phyloP scores from a whole-genome alignment of 768 basidiomycete species.

The Tulasnella sp. region DNA sequence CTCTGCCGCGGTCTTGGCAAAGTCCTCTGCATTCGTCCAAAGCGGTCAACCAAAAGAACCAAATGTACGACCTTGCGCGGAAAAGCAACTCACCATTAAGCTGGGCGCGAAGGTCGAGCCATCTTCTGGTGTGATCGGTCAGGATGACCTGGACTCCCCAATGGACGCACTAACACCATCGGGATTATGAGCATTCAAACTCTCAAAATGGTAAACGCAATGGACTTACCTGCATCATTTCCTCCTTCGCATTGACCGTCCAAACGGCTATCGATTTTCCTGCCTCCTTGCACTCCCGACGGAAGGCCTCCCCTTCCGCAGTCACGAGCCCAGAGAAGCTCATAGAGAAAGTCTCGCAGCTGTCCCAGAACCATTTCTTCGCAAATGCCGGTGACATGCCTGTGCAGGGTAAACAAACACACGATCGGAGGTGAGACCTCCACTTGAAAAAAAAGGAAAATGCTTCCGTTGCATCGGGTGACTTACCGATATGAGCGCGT shows the following conservation, averaged over 20 bases:
- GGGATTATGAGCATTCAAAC: background rate
- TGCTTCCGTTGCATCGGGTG: background rate
- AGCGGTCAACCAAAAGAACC: background rate
- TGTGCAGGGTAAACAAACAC: background rate
- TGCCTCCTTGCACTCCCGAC: constrained; percentile 63
- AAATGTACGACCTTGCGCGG: background rate
- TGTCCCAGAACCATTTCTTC: constrained; percentile 80
- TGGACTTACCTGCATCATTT: constrained; percentile 78
- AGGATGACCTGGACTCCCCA: constrained; percentile 75
- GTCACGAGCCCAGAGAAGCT: constrained; percentile 63
- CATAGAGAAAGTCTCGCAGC: constrained; percentile 82
- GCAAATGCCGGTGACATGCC: constrained; percentile 54
- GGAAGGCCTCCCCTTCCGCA: constrained; percentile 62
- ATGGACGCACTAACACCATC: constrained; percentile 45
- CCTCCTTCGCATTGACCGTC: constrained; percentile 86
- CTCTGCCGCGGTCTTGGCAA: background rate
- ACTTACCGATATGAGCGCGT: constrained; percentile 64
- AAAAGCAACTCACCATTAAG: constrained; percentile 44
- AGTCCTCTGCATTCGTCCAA: constrained; percentile 1
- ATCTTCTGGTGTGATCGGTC: constrained; percentile 63
- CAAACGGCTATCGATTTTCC: constrained; percentile 87
- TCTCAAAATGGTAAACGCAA: background rate
- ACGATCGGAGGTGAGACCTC: background rate
- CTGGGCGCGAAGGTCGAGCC: constrained; percentile 54
- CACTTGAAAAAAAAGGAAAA: background rate